These are phyloP conservation scores for Thalassiosira ordinaria DNA, from an alignment of 352 stramenopile species.

Conservation along the genomic window DNA sequence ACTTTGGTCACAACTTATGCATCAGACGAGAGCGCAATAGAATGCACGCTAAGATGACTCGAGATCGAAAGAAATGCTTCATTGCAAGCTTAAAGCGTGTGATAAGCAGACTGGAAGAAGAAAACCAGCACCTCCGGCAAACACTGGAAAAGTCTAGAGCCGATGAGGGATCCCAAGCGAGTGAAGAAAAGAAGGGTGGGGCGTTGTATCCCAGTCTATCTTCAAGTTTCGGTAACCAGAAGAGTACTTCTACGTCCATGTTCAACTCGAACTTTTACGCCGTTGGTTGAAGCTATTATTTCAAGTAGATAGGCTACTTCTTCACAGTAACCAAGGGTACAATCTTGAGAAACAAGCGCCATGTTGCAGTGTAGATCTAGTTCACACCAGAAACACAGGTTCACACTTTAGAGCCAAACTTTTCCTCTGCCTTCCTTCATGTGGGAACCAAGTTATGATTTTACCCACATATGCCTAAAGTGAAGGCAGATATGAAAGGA, in stretches of 20 bases:
- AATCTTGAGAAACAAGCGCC: conserved; percentile 1
- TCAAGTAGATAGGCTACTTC: too few species aligned
- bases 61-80: conserved; percentile 82
- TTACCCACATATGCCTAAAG: too few species aligned
- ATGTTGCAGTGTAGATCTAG: too few species aligned
- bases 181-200: conserved; percentile 1
- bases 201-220: conserved; percentile 9
- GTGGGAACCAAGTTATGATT: too few species aligned
- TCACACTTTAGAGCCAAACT: too few species aligned
- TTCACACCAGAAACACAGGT: too few species aligned
- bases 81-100: conserved; percentile 76
- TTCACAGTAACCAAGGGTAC: not conserved
- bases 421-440: too few species aligned
- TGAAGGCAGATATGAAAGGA: too few species aligned
- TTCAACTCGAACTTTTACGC: conserved; percentile 51
- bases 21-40: conserved; percentile 82
- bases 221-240: conserved; percentile 5
- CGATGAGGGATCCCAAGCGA: not conserved
- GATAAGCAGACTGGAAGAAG: conserved; percentile 73
- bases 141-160: conserved; percentile 44
- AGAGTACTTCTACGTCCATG: conserved; percentile 36
- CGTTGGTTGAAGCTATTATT: conserved; percentile 35
- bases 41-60: conserved; percentile 86
- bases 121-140: conserved; percentile 70
- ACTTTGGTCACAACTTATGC: conserved; percentile 7